Conservation (phyloP, 2,329 filamentous ascomycete genomes). For the Ceratocystis huliohia region DNA sequence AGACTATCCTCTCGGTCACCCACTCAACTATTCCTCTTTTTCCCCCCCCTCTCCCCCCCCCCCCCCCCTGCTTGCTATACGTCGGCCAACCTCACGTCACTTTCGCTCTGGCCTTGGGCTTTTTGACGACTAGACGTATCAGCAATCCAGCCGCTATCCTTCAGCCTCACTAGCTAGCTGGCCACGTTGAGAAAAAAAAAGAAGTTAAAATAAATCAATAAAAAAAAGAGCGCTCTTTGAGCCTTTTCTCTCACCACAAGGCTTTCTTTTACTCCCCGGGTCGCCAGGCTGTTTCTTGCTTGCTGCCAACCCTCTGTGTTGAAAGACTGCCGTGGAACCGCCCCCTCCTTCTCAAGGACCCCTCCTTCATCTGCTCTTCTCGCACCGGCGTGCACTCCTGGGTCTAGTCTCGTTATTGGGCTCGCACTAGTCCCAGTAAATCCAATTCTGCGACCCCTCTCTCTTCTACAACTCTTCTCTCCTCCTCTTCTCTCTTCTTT, state of each 20-base stretch:
- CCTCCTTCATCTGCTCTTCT: conserved; percentile 13
- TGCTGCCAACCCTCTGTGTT: neutral
- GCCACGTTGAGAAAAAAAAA: conserved; percentile 4
- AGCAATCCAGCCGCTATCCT: conserved; percentile 1
- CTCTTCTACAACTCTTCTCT: neutral
- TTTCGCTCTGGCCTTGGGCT: conserved; percentile 1
- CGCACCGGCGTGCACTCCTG: conserved; percentile 16
- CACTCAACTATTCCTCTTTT: neutral
- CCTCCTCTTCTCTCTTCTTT: neutral
- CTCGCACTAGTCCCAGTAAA: conserved; percentile 6
- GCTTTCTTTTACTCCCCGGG: neutral
- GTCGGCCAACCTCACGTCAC: conserved; percentile 4
- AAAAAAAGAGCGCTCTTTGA: neutral
- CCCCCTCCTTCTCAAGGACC: conserved; percentile 18
- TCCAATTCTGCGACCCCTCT: neutral
- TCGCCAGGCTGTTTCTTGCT: neutral
- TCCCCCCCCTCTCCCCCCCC: neutral
- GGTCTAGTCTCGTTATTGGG: conserved; percentile 9
- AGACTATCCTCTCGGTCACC: conserved; percentile 3
- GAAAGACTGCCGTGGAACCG: neutral
- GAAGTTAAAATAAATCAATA: neutral
- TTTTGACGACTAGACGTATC: conserved; percentile 2
- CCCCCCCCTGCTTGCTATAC: neutral
- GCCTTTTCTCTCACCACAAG: neutral
- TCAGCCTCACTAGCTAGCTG: conserved; percentile 4